Evolutionary conservation across 306 rosid species (phyloP).

Genomic region (Gastrolobium villosum): DNA sequence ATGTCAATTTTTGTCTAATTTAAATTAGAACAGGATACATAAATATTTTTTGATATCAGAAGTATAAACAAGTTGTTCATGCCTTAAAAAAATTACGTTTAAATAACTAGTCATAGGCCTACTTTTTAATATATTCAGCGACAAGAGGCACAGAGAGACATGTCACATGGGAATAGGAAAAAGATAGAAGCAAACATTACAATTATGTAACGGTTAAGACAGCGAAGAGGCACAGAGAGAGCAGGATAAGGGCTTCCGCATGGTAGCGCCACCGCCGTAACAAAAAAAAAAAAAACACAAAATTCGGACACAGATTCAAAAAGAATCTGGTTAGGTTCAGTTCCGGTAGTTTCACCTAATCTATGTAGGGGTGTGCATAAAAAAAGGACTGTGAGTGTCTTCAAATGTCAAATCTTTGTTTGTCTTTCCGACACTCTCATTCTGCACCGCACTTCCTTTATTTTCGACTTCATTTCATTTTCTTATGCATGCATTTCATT

Average conservation of each 20-base stretch:
- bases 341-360: background rate
- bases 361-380: no score
- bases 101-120: no score
- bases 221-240: slow-evolving; percentile 4
- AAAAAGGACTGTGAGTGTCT: slow-evolving; percentile 26
- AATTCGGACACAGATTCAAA: slow-evolving; percentile 40
- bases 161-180: slow-evolving; percentile 27
- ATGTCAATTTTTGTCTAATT: no score
- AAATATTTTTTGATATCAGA: no score
- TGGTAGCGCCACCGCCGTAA: slow-evolving; percentile 34
- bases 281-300: slow-evolving; percentile 19
- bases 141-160: background rate
- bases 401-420: background rate
- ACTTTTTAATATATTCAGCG: no score
- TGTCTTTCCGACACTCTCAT: background rate
- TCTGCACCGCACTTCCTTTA: background rate
- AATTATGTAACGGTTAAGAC: slow-evolving; percentile 30
- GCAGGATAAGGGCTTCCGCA: slow-evolving; percentile 37
- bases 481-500: background rate
- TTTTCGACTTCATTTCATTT: background rate
- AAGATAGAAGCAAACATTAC: slow-evolving; percentile 17
- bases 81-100: no score
- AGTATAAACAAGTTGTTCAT: no score
- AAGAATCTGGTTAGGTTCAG: slow-evolving; percentile 35
- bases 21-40: no score